Evolutionary conservation across 2,329 filamentous ascomycete genomes (phyloP), one percentile per base, ranked within the genome.

Genomic region (Colletotrichum simmondsii): DNA sequence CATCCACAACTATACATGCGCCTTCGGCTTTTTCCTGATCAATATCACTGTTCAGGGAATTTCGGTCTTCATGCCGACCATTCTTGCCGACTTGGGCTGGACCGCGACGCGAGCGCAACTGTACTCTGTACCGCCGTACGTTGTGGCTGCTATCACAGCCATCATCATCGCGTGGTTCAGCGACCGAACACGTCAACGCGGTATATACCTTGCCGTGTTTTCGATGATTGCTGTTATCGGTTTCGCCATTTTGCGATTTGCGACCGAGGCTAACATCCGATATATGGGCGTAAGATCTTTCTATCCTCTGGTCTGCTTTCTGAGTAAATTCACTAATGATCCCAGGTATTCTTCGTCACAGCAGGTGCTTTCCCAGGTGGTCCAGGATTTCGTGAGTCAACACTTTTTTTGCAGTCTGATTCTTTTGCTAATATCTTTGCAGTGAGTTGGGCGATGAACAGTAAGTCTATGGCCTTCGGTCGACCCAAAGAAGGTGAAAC

Each of bases 1-100:
- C 80, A 85, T 91, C 77, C 89, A 90, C 80, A 91, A 89, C 81
- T 88, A 88, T 77, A 87, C 89, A 53, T 91, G 88, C 77, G 88
- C 87, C 1, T 77, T 86, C 5, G 88, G 88, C 7, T 91, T 90
- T 83, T 89, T 91, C 81, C 82, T 86, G 76, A 88, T 90, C 81
- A 91, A 91, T 79, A 87, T 91, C 76, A 90, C 88, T 1, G 88
- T 91, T 2, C 88, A 91, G 73, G 85, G 85, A 1, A 76, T 87
- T 14, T 87, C 85, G 10, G 84, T 87, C n/a, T 87, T 87, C 76
- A 80, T 87, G 77, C 85, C 85, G 14, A 87, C 85, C n/a, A 84
- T 87, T 63, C 79, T 87, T n/a, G 78, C 75, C 22, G 82, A 86
- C 32, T 76, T 87, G 32, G 79, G 81, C 26, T 87, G 83, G 81